phyloP scores from a whole-genome alignment of 805 yeast species.

The Nakazawaea sp. region DNA sequence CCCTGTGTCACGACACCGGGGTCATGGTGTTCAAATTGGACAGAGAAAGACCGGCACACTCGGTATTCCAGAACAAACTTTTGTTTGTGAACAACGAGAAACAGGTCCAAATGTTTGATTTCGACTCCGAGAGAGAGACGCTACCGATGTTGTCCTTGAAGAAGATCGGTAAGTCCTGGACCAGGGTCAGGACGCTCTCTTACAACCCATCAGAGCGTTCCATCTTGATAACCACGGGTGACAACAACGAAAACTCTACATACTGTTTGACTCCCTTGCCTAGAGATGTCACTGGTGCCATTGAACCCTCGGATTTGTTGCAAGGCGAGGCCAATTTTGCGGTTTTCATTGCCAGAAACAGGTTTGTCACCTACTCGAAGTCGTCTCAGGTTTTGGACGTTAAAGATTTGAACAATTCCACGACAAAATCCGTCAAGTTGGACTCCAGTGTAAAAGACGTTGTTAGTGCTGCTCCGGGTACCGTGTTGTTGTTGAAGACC shows the following conservation, averaged over 20 bases:
- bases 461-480: slow-evolving; percentile 75
- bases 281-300: slow-evolving; percentile 85
- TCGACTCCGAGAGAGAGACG: slow-evolving; percentile 52
- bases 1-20: slow-evolving; percentile 95
- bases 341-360: slow-evolving; percentile 86
- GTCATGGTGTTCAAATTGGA: slow-evolving; percentile 96
- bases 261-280: slow-evolving; percentile 78
- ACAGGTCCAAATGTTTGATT: slow-evolving; percentile 78
- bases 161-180: slow-evolving; percentile 81
- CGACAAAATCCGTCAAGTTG: slow-evolving; percentile 74
- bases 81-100: slow-evolving; percentile 76
- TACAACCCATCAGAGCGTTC: slow-evolving; percentile 92
- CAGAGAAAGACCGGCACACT: slow-evolving; percentile 94
- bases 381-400: slow-evolving; percentile 64
- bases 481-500: slow-evolving; percentile 66
- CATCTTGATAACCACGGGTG: slow-evolving; percentile 74
- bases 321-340: slow-evolving; percentile 84
- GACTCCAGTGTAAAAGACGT: slow-evolving; percentile 65
- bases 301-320: slow-evolving; percentile 77
- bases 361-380: slow-evolving; percentile 78
- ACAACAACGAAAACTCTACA: slow-evolving; percentile 47
- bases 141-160: slow-evolving; percentile 80
- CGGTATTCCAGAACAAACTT: slow-evolving; percentile 64
- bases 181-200: slow-evolving; percentile 74
- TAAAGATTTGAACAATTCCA: slow-evolving; percentile 73